These are phyloP conservation scores for Tetracladium setigerum DNA, from an alignment of 495 filamentous ascomycete genomes.

Conservation along the genomic window DNA sequence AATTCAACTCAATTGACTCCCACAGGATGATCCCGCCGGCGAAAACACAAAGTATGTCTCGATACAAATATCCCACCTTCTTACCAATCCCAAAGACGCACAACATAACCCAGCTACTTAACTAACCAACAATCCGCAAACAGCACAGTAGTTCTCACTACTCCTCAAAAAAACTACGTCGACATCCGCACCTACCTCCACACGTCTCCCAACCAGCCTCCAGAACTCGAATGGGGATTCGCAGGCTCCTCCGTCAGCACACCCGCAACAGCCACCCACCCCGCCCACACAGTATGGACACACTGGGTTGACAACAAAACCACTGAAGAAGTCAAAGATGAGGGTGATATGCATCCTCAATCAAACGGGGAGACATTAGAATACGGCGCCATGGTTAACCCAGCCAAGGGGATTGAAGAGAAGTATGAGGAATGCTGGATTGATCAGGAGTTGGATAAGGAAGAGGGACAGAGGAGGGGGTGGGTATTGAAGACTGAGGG, in stretches of 20 bases:
- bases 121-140: neutral
- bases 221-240: conserved; percentile 40
- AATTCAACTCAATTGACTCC: neutral
- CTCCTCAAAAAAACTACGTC: conserved; percentile 38
- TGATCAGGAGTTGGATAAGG: conserved; percentile 18
- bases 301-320: conserved; percentile 46
- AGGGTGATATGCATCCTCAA: conserved; percentile 40
- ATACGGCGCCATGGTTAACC: conserved; percentile 39
- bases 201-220: neutral
- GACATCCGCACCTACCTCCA: conserved; percentile 34
- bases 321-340: conserved; percentile 31
- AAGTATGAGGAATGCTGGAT: conserved; percentile 50
- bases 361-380: conserved; percentile 37
- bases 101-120: neutral
- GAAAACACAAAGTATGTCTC: conserved; percentile 11
- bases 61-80: neutral
- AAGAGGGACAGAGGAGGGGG: conserved; percentile 7
- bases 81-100: neutral
- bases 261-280: conserved; percentile 2
- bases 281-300: conserved; percentile 33
- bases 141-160: conserved; percentile 32
- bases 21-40: conserved; percentile 3
- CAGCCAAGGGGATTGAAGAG: conserved; percentile 26
- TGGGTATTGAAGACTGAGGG: conserved; percentile 30
- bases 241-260: conserved; percentile 36